phyloP scores from a whole-genome alignment of 768 basidiomycete species.

The Boletus reticulatus region DNA sequence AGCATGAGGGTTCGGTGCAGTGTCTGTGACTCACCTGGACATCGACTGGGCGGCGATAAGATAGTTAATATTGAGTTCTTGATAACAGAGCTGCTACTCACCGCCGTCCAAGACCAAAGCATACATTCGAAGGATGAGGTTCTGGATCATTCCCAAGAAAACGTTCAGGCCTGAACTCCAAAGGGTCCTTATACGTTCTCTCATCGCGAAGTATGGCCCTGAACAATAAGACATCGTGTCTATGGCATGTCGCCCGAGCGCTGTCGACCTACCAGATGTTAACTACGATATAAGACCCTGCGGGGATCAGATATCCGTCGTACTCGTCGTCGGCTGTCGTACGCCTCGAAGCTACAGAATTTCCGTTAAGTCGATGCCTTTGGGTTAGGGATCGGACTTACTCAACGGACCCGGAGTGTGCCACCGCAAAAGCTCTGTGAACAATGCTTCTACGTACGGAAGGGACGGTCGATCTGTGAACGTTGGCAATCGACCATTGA shows the following conservation, averaged over 20 bases:
- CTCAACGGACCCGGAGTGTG: constrained; percentile 15
- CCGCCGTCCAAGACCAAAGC: constrained; percentile 23
- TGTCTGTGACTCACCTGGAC: constrained; percentile 6
- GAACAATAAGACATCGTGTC: background rate
- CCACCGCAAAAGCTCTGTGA: constrained; percentile 26
- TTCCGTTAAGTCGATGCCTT: background rate
- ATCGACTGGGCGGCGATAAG: background rate
- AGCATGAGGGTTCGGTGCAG: background rate
- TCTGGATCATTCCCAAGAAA: constrained; percentile 20
- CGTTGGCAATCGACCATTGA: constrained; percentile 18
- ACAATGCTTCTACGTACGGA: constrained; percentile 28
- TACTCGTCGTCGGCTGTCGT: constrained; percentile 14
- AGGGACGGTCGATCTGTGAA: constrained; percentile 24
- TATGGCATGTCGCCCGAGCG: too few species aligned
- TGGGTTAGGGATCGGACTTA: background rate
- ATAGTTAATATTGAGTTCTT: background rate
- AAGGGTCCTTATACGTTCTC: constrained; percentile 11
- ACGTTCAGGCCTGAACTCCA: constrained; percentile 23
- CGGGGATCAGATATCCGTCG: constrained; percentile 21
- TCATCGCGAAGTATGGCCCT: constrained; percentile 22
- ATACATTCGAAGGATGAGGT: constrained; percentile 6
- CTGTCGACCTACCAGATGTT: constrained; percentile 14
- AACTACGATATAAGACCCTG: constrained; percentile 12
- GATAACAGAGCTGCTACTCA: background rate
- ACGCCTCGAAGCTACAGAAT: constrained; percentile 4